Evolutionary conservation across 805 yeast genomes (phyloP).

Genomic region (Barnettozyma salicaria): DNA sequence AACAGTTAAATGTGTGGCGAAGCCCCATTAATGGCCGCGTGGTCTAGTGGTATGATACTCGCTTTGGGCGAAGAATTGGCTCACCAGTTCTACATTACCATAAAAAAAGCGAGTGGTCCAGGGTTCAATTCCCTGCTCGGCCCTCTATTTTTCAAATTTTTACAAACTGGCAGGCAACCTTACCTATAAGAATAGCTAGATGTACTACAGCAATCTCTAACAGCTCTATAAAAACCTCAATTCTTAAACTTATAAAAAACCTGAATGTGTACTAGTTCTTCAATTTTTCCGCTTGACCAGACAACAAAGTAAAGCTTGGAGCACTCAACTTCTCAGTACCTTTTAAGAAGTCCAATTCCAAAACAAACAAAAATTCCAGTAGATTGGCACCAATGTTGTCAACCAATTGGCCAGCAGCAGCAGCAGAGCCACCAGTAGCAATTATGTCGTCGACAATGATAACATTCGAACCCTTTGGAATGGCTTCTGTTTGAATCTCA

Average conservation of each 20-base stretch:
- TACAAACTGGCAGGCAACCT: neutral
- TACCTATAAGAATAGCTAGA: no score
- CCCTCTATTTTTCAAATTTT: slow-evolving; percentile 1
- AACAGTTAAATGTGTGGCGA: no score
- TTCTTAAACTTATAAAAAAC: no score
- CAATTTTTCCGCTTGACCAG: slow-evolving; percentile 64
- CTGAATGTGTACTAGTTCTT: slow-evolving; percentile 25
- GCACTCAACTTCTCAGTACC: slow-evolving; percentile 86
- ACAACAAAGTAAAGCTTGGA: slow-evolving; percentile 83
- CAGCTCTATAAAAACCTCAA: no score
- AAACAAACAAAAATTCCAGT: slow-evolving; percentile 76
- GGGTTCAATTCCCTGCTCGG: slow-evolving; percentile 17
- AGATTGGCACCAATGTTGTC: slow-evolving; percentile 61
- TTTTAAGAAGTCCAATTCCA: slow-evolving; percentile 92
- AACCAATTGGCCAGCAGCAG: slow-evolving; percentile 86
- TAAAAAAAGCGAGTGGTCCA: slow-evolving; percentile 7
- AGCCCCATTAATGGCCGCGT: slow-evolving; percentile 28
- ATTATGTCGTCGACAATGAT: slow-evolving; percentile 92
- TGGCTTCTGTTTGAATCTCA: slow-evolving; percentile 79
- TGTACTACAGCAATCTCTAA: no score
- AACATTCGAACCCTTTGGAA: slow-evolving; percentile 75
- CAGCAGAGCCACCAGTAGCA: slow-evolving; percentile 97
- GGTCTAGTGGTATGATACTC: slow-evolving; percentile 32
- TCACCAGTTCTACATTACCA: neutral
- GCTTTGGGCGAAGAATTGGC: slow-evolving; percentile 27